Base-by-base conservation (phyloP, 192 early-diverging fungal species). In the Mortierella claussenii region DNA sequence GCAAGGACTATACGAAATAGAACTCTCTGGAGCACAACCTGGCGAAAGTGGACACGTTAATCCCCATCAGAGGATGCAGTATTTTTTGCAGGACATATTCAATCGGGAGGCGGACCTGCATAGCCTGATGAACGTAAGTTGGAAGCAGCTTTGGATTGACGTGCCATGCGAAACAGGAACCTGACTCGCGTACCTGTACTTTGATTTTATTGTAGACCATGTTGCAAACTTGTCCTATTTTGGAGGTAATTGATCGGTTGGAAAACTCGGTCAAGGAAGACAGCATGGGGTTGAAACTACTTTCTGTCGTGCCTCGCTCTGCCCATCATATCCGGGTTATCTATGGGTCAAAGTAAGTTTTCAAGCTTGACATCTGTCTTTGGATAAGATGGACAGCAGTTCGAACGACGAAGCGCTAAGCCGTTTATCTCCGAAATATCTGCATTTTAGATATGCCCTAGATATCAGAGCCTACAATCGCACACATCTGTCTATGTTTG, bases 1-100 rank as follows among this genome's bases (percentile, higher is more conserved):
- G 15, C 62, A 66, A 53, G 71, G 71, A 17, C 34, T 45, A 18
- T 75, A 75, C 23, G 71, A 75, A 37, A 59, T 75, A 18, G 47
- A 40, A 2, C 49, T 75, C 13, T 53, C 63, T 20, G 60, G 47
- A 10, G 17, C 42, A 0, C 27, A 48, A 46, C 4, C 21, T 2
- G 17, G 20, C 0, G 33, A 43, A 21, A 49, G 37, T n/a, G 30
- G 18, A 3, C 24, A 20, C 4, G 49, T 75, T 32, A 75, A 75
- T 31, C 71, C 71, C 1, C 71, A 75, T 27, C 63, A 45, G n/a
- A 49, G 71, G 34, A 60, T 75, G 57, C 58, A 65, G 33, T 75
- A 59, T 20, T 75, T 75, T n/a, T 37, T 75, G 49, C 71, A 75
- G 44, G 63, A 75, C 23, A 65, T 75, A 57, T 66, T 75, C 44